Evolutionary conservation across 1,284 basidiomycete species (phyloP).

Genomic region (Amylostereum areolatum): DNA sequence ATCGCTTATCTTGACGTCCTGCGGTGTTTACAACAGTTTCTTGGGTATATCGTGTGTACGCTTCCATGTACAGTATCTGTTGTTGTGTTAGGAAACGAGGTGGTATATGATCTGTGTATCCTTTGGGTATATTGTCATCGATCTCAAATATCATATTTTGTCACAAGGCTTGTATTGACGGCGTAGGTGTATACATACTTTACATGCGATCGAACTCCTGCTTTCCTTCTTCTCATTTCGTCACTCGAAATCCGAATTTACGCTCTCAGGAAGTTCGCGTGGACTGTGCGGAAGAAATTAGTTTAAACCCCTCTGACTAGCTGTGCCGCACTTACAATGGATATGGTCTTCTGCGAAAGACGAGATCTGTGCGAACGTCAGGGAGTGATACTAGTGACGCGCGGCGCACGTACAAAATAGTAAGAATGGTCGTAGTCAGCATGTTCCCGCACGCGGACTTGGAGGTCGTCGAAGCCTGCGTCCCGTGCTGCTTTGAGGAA

Average conservation of each 20-base stretch:
- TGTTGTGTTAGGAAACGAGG: too few relatives aligned
- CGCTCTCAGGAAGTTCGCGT: slow-evolving; percentile 71
- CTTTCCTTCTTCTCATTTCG: too few relatives aligned
- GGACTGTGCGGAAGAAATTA: slow-evolving; percentile 40
- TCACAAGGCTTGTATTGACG: too few relatives aligned
- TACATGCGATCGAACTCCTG: too few relatives aligned
- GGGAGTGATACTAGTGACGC: neutral
- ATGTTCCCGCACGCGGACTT: slow-evolving; percentile 77
- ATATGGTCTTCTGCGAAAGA: slow-evolving; percentile 54
- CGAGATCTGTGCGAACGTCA: slow-evolving; percentile 40
- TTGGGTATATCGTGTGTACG: too few relatives aligned
- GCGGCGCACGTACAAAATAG: slow-evolving; percentile 70
- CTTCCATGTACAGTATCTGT: too few relatives aligned
- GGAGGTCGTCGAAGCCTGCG: slow-evolving; percentile 67
- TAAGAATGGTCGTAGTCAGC: slow-evolving; percentile 93
- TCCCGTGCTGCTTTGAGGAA: slow-evolving; percentile 75
- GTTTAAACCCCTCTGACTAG: neutral
- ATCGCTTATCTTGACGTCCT: too few relatives aligned
- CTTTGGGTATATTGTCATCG: too few relatives aligned
- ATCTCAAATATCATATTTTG: too few relatives aligned
- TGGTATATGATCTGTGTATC: too few relatives aligned
- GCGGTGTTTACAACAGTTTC: too few relatives aligned
- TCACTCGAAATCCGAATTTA: slow-evolving; percentile 21
- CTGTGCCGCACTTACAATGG: slow-evolving; percentile 25
- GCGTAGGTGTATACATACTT: too few relatives aligned